A percentile compares a stretch with the other conserved stretches of the same genome.
phyloP scores from a whole-genome alignment of 768 basidiomycete genomes.

The Mycena haematopus region DNA sequence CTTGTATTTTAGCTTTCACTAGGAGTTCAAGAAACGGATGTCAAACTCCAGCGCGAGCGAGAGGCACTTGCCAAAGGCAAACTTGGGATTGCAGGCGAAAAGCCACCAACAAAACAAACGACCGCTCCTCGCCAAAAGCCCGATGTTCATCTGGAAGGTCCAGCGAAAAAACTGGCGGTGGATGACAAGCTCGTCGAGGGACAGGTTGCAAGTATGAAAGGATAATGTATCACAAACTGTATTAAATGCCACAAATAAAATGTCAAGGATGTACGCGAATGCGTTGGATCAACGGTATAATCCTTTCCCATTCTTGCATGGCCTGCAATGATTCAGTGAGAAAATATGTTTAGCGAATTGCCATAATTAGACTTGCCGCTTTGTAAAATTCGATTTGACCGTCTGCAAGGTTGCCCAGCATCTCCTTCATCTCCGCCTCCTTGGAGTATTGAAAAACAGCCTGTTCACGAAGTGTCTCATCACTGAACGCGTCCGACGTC shows the following conservation, averaged over 20 bases:
- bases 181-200: background rate
- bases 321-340: constrained; percentile 52
- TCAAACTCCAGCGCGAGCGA: constrained; percentile 57
- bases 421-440: constrained; percentile 96
- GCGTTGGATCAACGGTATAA: constrained; percentile 91
- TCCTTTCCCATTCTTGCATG: constrained; percentile 97
- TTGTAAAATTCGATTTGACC: constrained; percentile 96
- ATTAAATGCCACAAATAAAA: constrained; percentile 28
- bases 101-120: background rate
- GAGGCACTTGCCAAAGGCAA: constrained; percentile 12
- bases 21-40: constrained; percentile 80
- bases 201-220: background rate
- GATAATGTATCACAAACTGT: constrained; percentile 6
- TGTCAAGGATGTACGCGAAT: constrained; percentile 84
- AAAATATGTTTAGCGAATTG: constrained; percentile 1
- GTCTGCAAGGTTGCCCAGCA: constrained; percentile 87
- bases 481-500: constrained; percentile 95
- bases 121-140: background rate
- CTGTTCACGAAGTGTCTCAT: constrained; percentile 93
- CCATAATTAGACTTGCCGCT: constrained; percentile 51
- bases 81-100: background rate
- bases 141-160: background rate
- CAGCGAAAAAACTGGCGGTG: background rate
- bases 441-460: constrained; percentile 88
- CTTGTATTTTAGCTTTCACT: constrained; percentile 62